Conservation (phyloP, 495 filamentous ascomycete genomes). For the Elasticomyces elasticus region DNA sequence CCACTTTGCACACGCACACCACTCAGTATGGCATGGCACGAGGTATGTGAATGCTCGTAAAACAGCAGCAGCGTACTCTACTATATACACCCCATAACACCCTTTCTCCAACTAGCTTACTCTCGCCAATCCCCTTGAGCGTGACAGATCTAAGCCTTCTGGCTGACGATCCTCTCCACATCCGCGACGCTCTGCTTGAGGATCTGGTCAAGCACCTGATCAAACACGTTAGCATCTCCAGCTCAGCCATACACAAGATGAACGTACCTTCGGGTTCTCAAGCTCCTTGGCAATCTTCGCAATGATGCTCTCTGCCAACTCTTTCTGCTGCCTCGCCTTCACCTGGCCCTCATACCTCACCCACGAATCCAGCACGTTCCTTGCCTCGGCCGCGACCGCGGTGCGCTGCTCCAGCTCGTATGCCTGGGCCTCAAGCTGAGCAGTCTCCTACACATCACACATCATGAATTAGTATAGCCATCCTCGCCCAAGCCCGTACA, state of each 20-base stretch:
- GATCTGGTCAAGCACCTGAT: slow-evolving; percentile 86
- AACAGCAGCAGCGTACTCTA: background rate
- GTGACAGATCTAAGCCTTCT: slow-evolving; percentile 8
- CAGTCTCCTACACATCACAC: slow-evolving; percentile 66
- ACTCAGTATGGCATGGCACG: background rate
- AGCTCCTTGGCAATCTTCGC: slow-evolving; percentile 96
- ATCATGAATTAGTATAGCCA: background rate
- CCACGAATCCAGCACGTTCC: slow-evolving; percentile 93
- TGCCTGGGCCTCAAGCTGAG: slow-evolving; percentile 84
- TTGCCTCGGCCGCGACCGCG: slow-evolving; percentile 80
- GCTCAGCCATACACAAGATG: too few species aligned
- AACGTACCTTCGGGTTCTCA: slow-evolving; percentile 93
- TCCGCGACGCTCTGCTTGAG: slow-evolving; percentile 89
- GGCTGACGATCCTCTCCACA: slow-evolving; percentile 65
- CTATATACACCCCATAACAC: slow-evolving; percentile 4
- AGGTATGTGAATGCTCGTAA: background rate
- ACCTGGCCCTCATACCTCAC: slow-evolving; percentile 96
- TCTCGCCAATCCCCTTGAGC: background rate
- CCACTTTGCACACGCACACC: too few species aligned
- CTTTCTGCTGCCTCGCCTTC: slow-evolving; percentile 94
- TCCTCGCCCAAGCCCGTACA: background rate
- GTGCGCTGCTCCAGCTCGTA: slow-evolving; percentile 96
- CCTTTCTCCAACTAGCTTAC: background rate
- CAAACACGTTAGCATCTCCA: too few species aligned
- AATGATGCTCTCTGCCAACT: slow-evolving; percentile 86